phyloP scores from a whole-genome alignment of 1,284 basidiomycete species.

The Apiotrichum siamense region DNA sequence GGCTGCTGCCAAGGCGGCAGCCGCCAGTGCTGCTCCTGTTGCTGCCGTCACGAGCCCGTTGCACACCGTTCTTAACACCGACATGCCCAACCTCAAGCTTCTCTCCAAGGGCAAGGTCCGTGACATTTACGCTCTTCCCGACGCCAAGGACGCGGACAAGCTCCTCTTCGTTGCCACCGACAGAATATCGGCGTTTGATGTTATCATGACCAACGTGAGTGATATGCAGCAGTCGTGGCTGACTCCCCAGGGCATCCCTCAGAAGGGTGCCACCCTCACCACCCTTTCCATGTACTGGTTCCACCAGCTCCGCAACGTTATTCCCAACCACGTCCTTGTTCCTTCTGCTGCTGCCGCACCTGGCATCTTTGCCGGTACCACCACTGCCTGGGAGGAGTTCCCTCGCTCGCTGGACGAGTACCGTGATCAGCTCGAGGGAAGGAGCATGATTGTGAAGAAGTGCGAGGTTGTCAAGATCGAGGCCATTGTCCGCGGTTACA shows the following conservation, averaged over 20 bases:
- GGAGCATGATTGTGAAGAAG: conserved; percentile 85
- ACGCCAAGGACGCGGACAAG: conserved; percentile 52
- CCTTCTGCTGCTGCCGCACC: conserved; percentile 38
- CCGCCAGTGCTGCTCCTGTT: conserved; percentile 11
- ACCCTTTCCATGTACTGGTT: conserved; percentile 95
- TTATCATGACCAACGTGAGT: conserved; percentile 77
- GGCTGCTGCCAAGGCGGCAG: conserved; percentile 30
- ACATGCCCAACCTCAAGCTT: conserved; percentile 54
- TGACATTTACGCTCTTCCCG: conserved; percentile 72
- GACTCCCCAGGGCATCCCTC: conserved; percentile 69
- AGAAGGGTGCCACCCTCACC: conserved; percentile 87
- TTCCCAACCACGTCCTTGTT: conserved; percentile 83
- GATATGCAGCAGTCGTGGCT: neutral
- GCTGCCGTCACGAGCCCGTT: conserved; percentile 5
- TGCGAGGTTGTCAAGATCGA: conserved; percentile 91
- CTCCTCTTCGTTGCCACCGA: conserved; percentile 94
- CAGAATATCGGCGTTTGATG: conserved; percentile 94
- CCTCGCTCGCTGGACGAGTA: conserved; percentile 58
- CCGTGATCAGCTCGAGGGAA: conserved; percentile 63
- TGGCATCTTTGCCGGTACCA: conserved; percentile 12
- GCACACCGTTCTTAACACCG: conserved; percentile 32
- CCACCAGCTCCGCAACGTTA: conserved; percentile 64
- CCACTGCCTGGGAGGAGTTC: conserved; percentile 65
- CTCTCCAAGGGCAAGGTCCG: conserved; percentile 86
- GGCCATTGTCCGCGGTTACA: conserved; percentile 92